Evolutionary conservation across 1,284 basidiomycete species (phyloP).

Genomic region (Trametes pubescens): DNA sequence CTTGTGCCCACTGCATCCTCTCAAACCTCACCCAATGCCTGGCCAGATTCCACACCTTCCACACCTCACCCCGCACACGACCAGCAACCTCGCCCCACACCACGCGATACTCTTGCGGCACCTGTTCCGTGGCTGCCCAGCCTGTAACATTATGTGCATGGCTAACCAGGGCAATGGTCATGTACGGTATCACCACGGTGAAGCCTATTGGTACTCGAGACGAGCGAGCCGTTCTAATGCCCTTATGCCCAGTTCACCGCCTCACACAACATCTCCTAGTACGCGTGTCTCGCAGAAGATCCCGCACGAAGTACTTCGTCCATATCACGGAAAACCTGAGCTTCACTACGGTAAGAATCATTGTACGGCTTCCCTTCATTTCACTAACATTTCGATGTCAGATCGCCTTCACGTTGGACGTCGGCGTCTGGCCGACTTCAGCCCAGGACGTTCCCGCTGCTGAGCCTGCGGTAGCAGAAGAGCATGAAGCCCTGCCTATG

Average conservation of each 20-base stretch:
- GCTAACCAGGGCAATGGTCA: not conserved
- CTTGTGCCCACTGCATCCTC: no score
- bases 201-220: not conserved
- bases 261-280: not conserved
- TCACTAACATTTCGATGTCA: not conserved
- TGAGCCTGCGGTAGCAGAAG: no score
- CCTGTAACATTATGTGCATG: not conserved
- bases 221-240: not conserved
- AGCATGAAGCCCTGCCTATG: no score
- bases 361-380: not conserved
- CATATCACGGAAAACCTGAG: not conserved
- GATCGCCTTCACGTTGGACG: not conserved
- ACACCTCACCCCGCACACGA: not conserved
- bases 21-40: no score
- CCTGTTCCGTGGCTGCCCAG: not conserved
- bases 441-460: no score
- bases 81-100: not conserved
- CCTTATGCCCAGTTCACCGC: not conserved
- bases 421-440: not conserved
- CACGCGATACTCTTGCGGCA: not conserved
- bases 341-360: not conserved
- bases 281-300: not conserved
- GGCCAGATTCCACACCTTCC: no score
- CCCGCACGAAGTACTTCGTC: not conserved
- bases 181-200: not conserved